Evolutionary conservation across 2,329 filamentous ascomycete genomes (phyloP).

Genomic region (Neopestalotiopsis clavispora): DNA sequence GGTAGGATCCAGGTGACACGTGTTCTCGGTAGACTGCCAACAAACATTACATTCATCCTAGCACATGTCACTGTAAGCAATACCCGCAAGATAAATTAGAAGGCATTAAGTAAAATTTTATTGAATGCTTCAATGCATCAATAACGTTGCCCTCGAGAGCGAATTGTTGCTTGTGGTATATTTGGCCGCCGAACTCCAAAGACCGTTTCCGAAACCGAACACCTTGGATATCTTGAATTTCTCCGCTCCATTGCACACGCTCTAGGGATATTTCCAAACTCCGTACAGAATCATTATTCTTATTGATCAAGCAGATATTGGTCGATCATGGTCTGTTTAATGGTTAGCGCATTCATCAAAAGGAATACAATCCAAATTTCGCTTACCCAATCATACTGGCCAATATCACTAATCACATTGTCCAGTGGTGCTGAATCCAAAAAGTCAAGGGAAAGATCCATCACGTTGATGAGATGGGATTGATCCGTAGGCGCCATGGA

Average conservation of each 20-base stretch:
- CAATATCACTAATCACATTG: constrained; percentile 38
- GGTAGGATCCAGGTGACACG: too few relatives aligned
- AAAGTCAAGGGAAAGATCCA: constrained; percentile 36
- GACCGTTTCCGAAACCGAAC: neutral
- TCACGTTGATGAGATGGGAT: constrained; percentile 26
- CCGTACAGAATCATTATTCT: neutral
- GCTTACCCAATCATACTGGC: constrained; percentile 47
- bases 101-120: too few relatives aligned
- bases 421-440: constrained; percentile 42
- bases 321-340: constrained; percentile 32
- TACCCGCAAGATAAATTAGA: too few relatives aligned
- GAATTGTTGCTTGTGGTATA: neutral
- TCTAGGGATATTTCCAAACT: neutral
- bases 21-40: too few relatives aligned
- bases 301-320: constrained; percentile 27
- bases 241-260: neutral
- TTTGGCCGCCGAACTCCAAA: neutral
- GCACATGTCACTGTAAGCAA: too few relatives aligned
- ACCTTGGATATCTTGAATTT: neutral
- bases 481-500: constrained; percentile 28
- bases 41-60: too few relatives aligned
- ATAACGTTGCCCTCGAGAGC: too few relatives aligned
- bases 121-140: too few relatives aligned
- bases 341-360: neutral
- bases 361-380: neutral